Conservation (phyloP, 2,329 filamentous ascomycete species). For the Dothistroma pini region DNA sequence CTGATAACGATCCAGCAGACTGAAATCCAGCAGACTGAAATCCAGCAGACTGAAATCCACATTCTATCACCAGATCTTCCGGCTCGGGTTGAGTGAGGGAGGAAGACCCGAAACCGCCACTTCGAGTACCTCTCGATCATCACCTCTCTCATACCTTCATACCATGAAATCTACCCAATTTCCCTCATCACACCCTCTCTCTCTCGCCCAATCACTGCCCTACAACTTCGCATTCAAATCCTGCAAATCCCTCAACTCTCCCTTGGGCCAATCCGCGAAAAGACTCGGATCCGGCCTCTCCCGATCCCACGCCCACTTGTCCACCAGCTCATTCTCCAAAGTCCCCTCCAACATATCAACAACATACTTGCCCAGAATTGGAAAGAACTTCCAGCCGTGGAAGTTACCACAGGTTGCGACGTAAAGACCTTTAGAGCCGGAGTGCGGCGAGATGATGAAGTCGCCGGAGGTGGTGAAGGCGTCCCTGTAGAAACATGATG, state of each 20-base stretch:
- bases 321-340: slow-evolving; percentile 43
- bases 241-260: slow-evolving; percentile 55
- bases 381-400: slow-evolving; percentile 40
- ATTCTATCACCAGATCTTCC: no score
- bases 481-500: slow-evolving; percentile 48
- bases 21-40: no score
- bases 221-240: slow-evolving; percentile 26
- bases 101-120: no score
- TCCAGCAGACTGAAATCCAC: no score
- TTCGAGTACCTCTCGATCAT: no score
- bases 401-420: slow-evolving; percentile 46
- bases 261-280: slow-evolving; percentile 56
- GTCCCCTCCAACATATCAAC: slow-evolving; percentile 35
- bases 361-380: slow-evolving; percentile 36
- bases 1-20: no score
- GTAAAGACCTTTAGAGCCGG: slow-evolving; percentile 40
- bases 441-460: slow-evolving; percentile 47
- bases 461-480: slow-evolving; percentile 59
- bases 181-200: no score
- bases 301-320: slow-evolving; percentile 59
- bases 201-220: not conserved
- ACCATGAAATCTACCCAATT: no score
- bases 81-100: no score
- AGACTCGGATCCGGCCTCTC: slow-evolving; percentile 52
- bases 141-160: no score